Evolutionary conservation across 176 grass and related monocot species (phyloP), one percentile per base, ranked within the genome.

Genomic region (Eleusine coracana): DNA sequence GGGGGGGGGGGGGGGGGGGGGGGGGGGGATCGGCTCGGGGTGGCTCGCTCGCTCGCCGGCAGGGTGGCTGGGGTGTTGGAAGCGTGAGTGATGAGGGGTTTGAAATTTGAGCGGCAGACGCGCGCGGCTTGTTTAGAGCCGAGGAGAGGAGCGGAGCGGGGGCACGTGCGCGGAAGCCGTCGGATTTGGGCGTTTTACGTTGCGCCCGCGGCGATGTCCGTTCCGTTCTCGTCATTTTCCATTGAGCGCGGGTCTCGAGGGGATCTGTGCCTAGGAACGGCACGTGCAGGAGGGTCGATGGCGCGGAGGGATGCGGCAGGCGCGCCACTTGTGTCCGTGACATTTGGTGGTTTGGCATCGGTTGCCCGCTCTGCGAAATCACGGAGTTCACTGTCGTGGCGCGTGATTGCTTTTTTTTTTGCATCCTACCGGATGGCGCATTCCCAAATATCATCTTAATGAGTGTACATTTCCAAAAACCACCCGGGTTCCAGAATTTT

Each of bases 101-200:
- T 85, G 71, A 85, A 85, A 76, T 89, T 84, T 69, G 31, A 80
- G 87, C 70, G 50, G 75, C 51, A 6, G 38, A 37, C 62, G 81
- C 50, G 76, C 81, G 74, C 75, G 25, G 49, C 56, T 42, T 16
- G 23, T 7, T 28, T 28, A 63, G 74, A 63, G 74, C 25, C 16
- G 42, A 4, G 40, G 56, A 64, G 31, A 1, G 31, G 31, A 34
- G 31, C 31, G 31, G 31, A 34, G 56, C 10, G 71, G 29, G 12
- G 40, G 68, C 38, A 5, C 52, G 74, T 61, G 75, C 55, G 74
- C 37, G 55, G 39, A 23, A 21, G 37, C 58, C 56, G 64, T 40
- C 7, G 77, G 78, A 80, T 80, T 68, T 36, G 28, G 61, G 34
- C 7, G 0, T 37, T 17, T 18, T 52, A 25, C 11, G 4, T 3